Conservation (phyloP, 345 rosid species). For the Fremontodendron californicum region DNA sequence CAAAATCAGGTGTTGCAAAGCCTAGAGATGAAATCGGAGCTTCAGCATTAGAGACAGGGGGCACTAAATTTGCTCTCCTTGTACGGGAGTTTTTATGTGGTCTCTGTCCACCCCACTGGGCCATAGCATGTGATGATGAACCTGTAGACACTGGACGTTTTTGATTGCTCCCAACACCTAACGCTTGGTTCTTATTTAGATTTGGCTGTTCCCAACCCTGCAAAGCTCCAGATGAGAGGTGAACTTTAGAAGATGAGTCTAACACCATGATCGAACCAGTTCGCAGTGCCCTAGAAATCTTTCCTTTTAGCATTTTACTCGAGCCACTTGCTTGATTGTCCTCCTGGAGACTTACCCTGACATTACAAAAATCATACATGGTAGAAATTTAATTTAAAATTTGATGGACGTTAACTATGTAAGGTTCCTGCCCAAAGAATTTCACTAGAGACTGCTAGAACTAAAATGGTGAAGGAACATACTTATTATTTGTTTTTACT, state of each 20-base stretch:
- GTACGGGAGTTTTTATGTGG: constrained; percentile 79
- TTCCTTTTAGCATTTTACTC: constrained; percentile 52
- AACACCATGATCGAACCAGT: constrained; percentile 59
- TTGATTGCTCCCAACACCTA: constrained; percentile 39
- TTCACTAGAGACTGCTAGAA: neutral
- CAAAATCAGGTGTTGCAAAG: constrained; percentile 51
- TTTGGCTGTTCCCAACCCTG: constrained; percentile 56
- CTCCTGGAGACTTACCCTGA: constrained; percentile 59
- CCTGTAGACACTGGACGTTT: constrained; percentile 40
- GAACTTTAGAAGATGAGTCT: constrained; percentile 61
- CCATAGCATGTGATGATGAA: constrained; percentile 72
- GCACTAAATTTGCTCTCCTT: constrained; percentile 69
- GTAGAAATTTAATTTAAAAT: neutral
- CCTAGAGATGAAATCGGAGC: constrained; percentile 53
- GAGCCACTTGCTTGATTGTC: constrained; percentile 51
- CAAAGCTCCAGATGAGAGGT: constrained; percentile 46
- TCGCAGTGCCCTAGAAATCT: constrained; percentile 63
- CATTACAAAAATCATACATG: neutral
- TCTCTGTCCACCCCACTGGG: constrained; percentile 94
- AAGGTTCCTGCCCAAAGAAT: neutral
- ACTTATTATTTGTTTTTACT: constrained; percentile 66
- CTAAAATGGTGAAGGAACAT: constrained; percentile 27
- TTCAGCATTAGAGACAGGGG: constrained; percentile 60
- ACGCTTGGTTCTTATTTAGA: constrained; percentile 34
- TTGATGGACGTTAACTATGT: neutral